These are phyloP conservation scores for Cryptococcus sp. DNA, from an alignment of 1,284 basidiomycete genomes.

Conservation along the genomic window DNA sequence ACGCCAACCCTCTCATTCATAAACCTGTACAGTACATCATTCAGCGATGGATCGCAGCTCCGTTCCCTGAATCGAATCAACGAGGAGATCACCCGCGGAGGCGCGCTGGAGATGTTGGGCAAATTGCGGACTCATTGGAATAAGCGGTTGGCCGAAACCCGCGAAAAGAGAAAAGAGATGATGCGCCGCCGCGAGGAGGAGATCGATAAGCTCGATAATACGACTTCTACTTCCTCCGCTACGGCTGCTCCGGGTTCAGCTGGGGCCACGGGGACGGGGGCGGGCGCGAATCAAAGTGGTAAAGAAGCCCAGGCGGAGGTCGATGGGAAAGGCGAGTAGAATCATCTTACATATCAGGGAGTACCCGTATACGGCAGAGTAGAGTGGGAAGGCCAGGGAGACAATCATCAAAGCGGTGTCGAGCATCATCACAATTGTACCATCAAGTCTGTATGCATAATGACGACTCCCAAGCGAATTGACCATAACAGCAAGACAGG, in stretches of 20 bases:
- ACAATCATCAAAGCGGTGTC: background rate
- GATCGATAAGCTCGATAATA: slow-evolving; percentile 11
- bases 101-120: slow-evolving; percentile 29
- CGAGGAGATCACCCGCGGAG: slow-evolving; percentile 25
- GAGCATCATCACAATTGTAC: background rate
- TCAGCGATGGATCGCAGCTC: slow-evolving; percentile 39
- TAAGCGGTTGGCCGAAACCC: slow-evolving; percentile 24
- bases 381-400: background rate
- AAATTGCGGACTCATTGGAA: slow-evolving; percentile 27
- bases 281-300: slow-evolving; percentile 7
- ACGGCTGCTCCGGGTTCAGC: too few relatives aligned
- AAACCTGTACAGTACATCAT: slow-evolving; percentile 28
- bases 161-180: slow-evolving; percentile 27
- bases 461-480: background rate
- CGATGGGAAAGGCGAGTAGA: slow-evolving; percentile 22
- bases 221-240: too few relatives aligned
- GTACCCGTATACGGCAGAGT: background rate
- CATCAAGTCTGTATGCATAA: background rate
- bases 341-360: slow-evolving; percentile 12
- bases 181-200: slow-evolving; percentile 15
- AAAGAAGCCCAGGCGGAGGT: slow-evolving; percentile 18
- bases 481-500: too few relatives aligned
- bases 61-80: slow-evolving; percentile 21
- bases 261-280: too few relatives aligned
- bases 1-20: slow-evolving; percentile 35